Evolutionary conservation across 306 rosid species (phyloP).

Genomic region (Cicer yamashitae): DNA sequence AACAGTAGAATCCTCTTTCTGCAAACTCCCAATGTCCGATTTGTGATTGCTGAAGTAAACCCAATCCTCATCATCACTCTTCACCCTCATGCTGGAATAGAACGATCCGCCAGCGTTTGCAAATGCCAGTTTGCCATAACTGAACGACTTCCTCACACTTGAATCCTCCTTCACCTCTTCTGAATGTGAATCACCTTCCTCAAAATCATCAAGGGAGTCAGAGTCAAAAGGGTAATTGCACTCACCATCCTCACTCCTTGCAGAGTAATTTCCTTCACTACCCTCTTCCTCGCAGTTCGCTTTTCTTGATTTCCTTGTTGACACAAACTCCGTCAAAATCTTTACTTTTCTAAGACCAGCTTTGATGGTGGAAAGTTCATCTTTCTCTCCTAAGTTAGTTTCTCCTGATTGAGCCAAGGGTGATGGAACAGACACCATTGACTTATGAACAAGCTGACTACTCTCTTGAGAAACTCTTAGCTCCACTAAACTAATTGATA

Average conservation of each 20-base stretch:
- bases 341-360: conserved; percentile 96
- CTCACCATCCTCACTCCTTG: conserved; percentile 93
- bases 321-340: conserved; percentile 80
- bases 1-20: conserved; percentile 62
- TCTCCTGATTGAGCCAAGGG: conserved; percentile 67
- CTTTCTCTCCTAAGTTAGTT: conserved; percentile 66
- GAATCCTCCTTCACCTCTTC: conserved; percentile 85
- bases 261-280: conserved; percentile 84
- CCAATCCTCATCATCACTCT: conserved; percentile 77
- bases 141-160: conserved; percentile 88
- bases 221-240: conserved; percentile 89
- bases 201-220: conserved; percentile 89
- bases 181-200: conserved; percentile 83
- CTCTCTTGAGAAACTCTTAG: conserved; percentile 76
- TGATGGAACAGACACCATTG: conserved; percentile 65
- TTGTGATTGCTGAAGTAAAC: conserved; percentile 86
- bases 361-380: conserved; percentile 91
- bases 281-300: conserved; percentile 79
- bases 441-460: conserved; percentile 64
- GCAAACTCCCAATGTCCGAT: conserved; percentile 69
- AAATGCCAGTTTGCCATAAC: conserved; percentile 90
- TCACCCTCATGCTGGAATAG: conserved; percentile 62
- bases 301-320: conserved; percentile 74
- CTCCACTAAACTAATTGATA: conserved; percentile 84
- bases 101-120: conserved; percentile 91